Evolutionary conservation across 768 basidiomycete genomes (phyloP), one percentile per base, ranked within the genome.

Genomic region (Kwoniella newhampshirensis): DNA sequence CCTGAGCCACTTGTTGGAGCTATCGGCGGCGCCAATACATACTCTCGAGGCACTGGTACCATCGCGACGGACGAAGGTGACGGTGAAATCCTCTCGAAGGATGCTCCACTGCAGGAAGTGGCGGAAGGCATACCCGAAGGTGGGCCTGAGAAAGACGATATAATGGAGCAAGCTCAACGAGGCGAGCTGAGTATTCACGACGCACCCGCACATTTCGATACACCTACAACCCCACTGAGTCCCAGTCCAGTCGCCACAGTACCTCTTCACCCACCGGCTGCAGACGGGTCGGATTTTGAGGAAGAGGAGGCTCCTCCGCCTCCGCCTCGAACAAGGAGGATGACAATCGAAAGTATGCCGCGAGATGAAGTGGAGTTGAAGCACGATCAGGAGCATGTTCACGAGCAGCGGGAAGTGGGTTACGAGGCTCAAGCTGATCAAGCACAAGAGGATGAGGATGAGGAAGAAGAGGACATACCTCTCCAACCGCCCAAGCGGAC

Each of bases 341-440:
- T 54, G 25, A 56, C 59, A 0, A 28, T 71, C 15, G 60, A 63
- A 13, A 32, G 7, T 35, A 27, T 70, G 26, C 63, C 64, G 7
- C 65, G 67, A 26, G 75, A 76, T 44, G 75, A 76, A 53, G 43
- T 76, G 12, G 72, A 74, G 43, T 23, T 68, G 59, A 76, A 74
- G 56, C 73, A 73, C 46, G 66, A 70, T 17, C 64, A 66, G 2
- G 66, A 67, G 9, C 62, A 58, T 43, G 47, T 25, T 9, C 51
- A 59, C 42, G 36, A 48, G 13, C 27, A 30, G 21, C 26, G 37
- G 15, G 26, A 32, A 20, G 28, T 48, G 2, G 27, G 20, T 25
- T 46, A 51, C 35, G 51, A 58, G 12, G 51, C 49, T 4, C 53
- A 54, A 11, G 27, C 51, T 20, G 61, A 55, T 21, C 61, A 55